These are phyloP conservation scores for Leccinum fallax DNA, from an alignment of 1,284 basidiomycete species.

Conservation along the genomic window DNA sequence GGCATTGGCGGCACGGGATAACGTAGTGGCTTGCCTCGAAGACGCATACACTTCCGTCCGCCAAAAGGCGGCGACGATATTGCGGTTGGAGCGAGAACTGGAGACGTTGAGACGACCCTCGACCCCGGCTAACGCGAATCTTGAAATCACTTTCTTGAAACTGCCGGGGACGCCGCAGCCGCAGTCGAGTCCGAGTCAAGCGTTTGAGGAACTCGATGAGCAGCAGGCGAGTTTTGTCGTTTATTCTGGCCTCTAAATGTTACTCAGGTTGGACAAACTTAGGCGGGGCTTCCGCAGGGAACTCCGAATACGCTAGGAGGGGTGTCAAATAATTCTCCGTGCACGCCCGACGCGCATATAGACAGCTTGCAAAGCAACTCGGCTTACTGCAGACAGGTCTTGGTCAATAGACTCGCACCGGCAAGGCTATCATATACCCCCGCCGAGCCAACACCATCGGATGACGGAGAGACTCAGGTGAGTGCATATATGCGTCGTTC, in stretches of 20 bases:
- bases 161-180: conserved; percentile 4
- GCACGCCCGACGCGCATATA: conserved; percentile 27
- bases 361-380: conserved; percentile 34
- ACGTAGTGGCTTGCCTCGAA: conserved; percentile 59
- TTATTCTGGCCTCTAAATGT: not conserved
- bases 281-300: not conserved
- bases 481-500: conserved; percentile 19
- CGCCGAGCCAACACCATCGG: not conserved
- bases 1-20: conserved; percentile 65
- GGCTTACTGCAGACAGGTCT: conserved; percentile 23
- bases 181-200: not conserved
- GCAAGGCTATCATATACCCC: conserved; percentile 5
- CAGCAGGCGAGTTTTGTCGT: conserved; percentile 1
- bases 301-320: not conserved
- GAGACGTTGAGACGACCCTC: conserved; percentile 16
- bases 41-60: conserved; percentile 62
- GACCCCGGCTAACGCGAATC: conserved; percentile 23
- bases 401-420: conserved; percentile 9
- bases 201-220: not conserved
- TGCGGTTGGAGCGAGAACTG: conserved; percentile 48
- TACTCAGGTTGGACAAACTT: not conserved
- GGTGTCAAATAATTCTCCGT: conserved; percentile 5
- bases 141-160: not conserved
- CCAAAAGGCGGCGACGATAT: conserved; percentile 57
- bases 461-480: conserved; percentile 19